Conservation (phyloP, 352 stramenopile genomes). For the Globisporangium radiosum region DNA sequence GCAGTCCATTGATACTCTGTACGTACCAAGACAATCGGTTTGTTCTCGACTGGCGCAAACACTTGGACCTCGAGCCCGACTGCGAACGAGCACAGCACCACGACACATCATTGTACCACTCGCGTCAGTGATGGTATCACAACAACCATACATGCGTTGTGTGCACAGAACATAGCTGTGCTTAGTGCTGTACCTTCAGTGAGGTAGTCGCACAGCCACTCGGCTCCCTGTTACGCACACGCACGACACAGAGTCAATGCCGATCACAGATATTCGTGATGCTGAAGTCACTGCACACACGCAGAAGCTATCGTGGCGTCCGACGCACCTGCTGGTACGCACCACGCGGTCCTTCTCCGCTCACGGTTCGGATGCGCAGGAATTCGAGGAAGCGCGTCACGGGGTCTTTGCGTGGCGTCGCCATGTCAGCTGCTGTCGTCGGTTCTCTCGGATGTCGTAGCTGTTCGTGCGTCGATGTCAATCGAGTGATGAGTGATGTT, state of each 20-base stretch:
- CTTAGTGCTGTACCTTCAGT: constrained; percentile 25
- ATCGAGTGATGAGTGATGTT: no score
- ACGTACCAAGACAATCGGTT: constrained; percentile 88
- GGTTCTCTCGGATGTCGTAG: background rate
- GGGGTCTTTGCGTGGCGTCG: constrained; percentile 21
- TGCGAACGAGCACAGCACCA: constrained; percentile 7
- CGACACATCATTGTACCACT: background rate
- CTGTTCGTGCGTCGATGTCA: background rate
- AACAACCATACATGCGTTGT: background rate
- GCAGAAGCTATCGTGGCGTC: background rate
- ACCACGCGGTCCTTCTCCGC: constrained; percentile 55
- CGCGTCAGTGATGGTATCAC: background rate
- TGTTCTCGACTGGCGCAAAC: constrained; percentile 53
- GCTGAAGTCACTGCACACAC: no score
- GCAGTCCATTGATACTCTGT: background rate
- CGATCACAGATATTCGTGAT: no score
- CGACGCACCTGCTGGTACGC: constrained; percentile 46
- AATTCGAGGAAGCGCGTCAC: constrained; percentile 69
- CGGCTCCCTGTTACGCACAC: constrained; percentile 21
- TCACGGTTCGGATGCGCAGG: constrained; percentile 72
- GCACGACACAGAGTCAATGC: background rate
- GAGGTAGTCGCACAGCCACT: constrained; percentile 57
- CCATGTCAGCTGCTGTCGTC: background rate
- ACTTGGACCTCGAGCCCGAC: constrained; percentile 43
- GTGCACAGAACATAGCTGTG: background rate